These are phyloP conservation scores for Colletotrichum falcatum DNA, from an alignment of 2,329 filamentous ascomycete genomes.

Conservation along the genomic window DNA sequence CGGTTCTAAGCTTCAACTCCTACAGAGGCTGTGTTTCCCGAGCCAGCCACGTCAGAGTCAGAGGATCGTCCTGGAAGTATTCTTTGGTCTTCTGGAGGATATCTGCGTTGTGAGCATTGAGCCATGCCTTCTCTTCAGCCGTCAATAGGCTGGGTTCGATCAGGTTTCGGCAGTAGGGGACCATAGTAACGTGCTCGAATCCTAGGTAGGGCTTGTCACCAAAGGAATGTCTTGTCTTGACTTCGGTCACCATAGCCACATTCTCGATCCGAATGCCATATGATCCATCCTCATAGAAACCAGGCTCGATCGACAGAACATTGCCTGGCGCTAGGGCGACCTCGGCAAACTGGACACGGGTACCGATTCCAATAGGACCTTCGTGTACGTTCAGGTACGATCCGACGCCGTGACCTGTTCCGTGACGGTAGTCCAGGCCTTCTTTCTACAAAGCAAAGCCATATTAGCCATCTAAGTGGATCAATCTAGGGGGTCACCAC, in stretches of 20 bases:
- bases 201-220: conserved; percentile 94
- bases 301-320: conserved; percentile 95
- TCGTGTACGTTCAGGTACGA: conserved; percentile 98
- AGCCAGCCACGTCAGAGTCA: conserved; percentile 84
- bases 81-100: conserved; percentile 84
- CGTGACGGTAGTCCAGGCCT: conserved; percentile 94
- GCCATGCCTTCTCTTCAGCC: conserved; percentile 81
- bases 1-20: conserved; percentile 54
- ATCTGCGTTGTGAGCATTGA: conserved; percentile 87
- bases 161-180: conserved; percentile 90
- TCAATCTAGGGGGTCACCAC: conserved; percentile 43
- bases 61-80: conserved; percentile 78
- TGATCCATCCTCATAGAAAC: conserved; percentile 94
- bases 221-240: conserved; percentile 87
- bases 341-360: conserved; percentile 89
- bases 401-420: conserved; percentile 95
- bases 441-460: conserved; percentile 60
- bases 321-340: conserved; percentile 92
- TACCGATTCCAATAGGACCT: conserved; percentile 95
- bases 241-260: conserved; percentile 89
- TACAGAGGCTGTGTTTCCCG: conserved; percentile 80
- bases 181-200: conserved; percentile 98
- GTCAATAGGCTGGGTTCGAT: conserved; percentile 82
- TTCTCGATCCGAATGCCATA: conserved; percentile 99
- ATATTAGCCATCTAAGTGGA: conserved; percentile 42